These are phyloP conservation scores for Saururus chinensis DNA, from an alignment of 164 flowering plant species.

Conservation along the genomic window DNA sequence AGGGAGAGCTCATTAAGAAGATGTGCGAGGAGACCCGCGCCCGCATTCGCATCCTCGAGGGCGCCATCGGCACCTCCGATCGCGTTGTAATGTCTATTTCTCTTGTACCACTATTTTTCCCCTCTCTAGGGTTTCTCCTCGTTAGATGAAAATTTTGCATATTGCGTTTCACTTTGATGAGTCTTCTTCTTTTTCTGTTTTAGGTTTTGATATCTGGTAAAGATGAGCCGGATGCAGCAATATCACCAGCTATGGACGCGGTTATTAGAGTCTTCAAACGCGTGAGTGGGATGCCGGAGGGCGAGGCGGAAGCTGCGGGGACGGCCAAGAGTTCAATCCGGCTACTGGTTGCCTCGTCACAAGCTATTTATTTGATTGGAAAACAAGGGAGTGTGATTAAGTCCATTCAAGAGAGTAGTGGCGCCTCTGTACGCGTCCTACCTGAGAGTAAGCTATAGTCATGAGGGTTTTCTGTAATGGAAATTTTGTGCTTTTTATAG, in stretches of 20 bases:
- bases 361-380: slow-evolving; percentile 82
- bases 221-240: slow-evolving; percentile 67
- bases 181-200: neutral
- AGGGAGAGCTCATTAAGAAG: slow-evolving; percentile 86
- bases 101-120: neutral
- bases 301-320: slow-evolving; percentile 39
- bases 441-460: slow-evolving; percentile 45
- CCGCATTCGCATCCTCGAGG: slow-evolving; percentile 21
- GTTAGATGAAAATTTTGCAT: no score
- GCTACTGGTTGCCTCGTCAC: slow-evolving; percentile 67
- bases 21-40: slow-evolving; percentile 87
- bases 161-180: no score
- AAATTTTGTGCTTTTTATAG: no score
- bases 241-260: slow-evolving; percentile 96
- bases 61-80: slow-evolving; percentile 9
- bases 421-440: slow-evolving; percentile 65
- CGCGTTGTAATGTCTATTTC: slow-evolving; percentile 3
- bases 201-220: slow-evolving; percentile 82
- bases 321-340: slow-evolving; percentile 48
- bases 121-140: neutral
- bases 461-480: no score
- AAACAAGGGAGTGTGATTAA: slow-evolving; percentile 83
- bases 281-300: slow-evolving; percentile 50
- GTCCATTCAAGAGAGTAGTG: slow-evolving; percentile 69
- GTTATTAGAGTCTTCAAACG: slow-evolving; percentile 73